Base-by-base conservation (phyloP, 805 yeast species). In the Candida silvicultrix region DNA sequence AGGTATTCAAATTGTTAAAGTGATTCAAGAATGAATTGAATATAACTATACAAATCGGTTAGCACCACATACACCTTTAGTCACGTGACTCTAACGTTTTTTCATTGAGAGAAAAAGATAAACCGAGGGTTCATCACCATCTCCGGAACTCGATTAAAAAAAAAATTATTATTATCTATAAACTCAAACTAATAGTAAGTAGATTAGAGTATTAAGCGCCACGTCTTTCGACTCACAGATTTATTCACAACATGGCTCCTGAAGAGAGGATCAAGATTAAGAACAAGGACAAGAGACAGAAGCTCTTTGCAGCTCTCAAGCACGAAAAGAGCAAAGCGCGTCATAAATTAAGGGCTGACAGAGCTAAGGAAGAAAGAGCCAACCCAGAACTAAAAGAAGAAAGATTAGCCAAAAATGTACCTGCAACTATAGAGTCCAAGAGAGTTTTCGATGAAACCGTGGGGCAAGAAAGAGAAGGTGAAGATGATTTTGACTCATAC, bases 361-460 rank as follows among this genome's bases (percentile, higher is more conserved):
- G 97, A 60, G 94, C 95, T n/a, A 84, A 83, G 58, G 92, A 84
- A 52, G 98, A 94, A 65, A 71, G 83, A 46, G 79, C 75, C 25
- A 85, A 90, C 58, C 97, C 97, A 1, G 89, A 83, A 53, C 67
- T 88, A 48, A 85, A 78, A 60, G 88, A 80, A 45, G 83, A 89
- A 60, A 81, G 99, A 64, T 70, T 92, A 35, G 62, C 46, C n/a
- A 48, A 42, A 15, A 53, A 58, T 36, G 59, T 59, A 8, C 61
- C 64, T 6, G 58, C 48, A 4, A 59, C 64, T 8, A 58, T 59
- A n/a, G 59, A 52, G 22, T 48, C 56, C 38, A 51, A 53, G 47
- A 60, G 60, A 42, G 66, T 62, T 0, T 61, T 38, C 45, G 62
- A 54, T 52, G 56, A 54, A 44, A 49, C 62, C 16, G 55, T 54